These are phyloP conservation scores for Globisporangium nodosum DNA, from an alignment of 352 stramenopile species.

Conservation along the genomic window DNA sequence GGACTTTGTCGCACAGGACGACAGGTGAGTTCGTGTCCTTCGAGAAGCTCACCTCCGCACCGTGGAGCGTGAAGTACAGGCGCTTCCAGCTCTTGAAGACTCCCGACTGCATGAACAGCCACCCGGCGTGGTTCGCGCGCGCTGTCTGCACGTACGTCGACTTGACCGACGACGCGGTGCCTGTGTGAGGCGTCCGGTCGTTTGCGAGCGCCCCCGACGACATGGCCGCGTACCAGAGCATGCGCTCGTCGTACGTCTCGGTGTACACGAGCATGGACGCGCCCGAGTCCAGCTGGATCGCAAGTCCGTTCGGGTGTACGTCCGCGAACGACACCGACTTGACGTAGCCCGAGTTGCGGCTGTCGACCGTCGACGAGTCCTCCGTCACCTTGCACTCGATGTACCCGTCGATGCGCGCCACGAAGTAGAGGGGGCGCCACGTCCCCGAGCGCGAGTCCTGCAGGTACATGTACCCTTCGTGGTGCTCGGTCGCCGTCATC, in stretches of 20 bases:
- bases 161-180: conserved; percentile 45
- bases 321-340: conserved; percentile 66
- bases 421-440: conserved; percentile 60
- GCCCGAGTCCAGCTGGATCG: conserved; percentile 63
- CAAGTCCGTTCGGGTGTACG: conserved; percentile 59
- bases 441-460: conserved; percentile 41
- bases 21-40: conserved; percentile 70
- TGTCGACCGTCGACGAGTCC: conserved; percentile 27
- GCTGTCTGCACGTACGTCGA: conserved; percentile 71
- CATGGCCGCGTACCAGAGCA: conserved; percentile 79
- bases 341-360: conserved; percentile 57
- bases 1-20: conserved; percentile 49
- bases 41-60: conserved; percentile 58
- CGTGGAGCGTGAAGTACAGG: conserved; percentile 77
- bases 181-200: conserved; percentile 20
- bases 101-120: conserved; percentile 69
- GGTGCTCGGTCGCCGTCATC: conserved; percentile 50
- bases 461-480: conserved; percentile 65
- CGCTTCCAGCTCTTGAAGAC: conserved; percentile 82
- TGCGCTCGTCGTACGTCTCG: conserved; percentile 75
- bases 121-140: conserved; percentile 69
- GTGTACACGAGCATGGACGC: conserved; percentile 67
- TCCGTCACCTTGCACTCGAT: conserved; percentile 58
- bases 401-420: conserved; percentile 65
- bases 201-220: conserved; percentile 53